phyloP scores from a whole-genome alignment of 2,329 filamentous ascomycete species.

The Huntiella abstrusa region DNA sequence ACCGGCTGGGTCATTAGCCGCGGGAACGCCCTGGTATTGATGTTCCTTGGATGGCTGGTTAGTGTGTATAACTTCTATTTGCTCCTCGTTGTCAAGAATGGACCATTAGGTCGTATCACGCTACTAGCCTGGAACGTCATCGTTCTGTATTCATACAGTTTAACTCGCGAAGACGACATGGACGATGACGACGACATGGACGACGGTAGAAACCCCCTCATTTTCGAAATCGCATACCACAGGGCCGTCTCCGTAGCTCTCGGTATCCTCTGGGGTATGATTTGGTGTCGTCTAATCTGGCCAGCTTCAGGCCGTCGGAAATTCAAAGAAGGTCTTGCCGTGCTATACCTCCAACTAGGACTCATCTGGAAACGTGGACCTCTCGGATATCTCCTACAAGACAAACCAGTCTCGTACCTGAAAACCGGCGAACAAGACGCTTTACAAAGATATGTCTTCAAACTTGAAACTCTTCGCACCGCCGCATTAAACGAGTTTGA shows the following conservation, averaged over 20 bases:
- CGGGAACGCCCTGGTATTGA: conserved; percentile 57
- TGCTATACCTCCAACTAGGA: conserved; percentile 89
- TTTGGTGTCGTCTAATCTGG: conserved; percentile 80
- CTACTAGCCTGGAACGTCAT: conserved; percentile 92
- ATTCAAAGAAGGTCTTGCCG: conserved; percentile 70
- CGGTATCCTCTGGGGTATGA: conserved; percentile 80
- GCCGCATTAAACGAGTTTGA: conserved; percentile 76
- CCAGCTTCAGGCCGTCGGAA: conserved; percentile 79
- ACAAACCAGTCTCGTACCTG: conserved; percentile 51
- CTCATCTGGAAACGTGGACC: conserved; percentile 93
- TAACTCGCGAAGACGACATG: conserved; percentile 61
- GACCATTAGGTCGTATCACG: conserved; percentile 81
- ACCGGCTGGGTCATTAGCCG: conserved; percentile 58
- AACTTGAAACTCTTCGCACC: conserved; percentile 52
- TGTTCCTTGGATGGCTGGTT: conserved; percentile 64
- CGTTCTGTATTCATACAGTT: conserved; percentile 80
- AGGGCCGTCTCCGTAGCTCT: conserved; percentile 70
- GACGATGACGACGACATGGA: conserved; percentile 77
- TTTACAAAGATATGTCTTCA: conserved; percentile 60
- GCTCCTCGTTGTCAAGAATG: conserved; percentile 66
- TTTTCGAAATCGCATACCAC: conserved; percentile 74
- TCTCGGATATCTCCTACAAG: conserved; percentile 49
- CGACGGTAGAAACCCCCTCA: conserved; percentile 64
- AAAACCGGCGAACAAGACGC: conserved; percentile 73
- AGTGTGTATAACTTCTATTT: conserved; percentile 76